Percentiles rank a stretch among this genome's conserved stretches.
phyloP scores from a whole-genome alignment of 495 filamentous ascomycete genomes.

The Xylaria acuta region DNA sequence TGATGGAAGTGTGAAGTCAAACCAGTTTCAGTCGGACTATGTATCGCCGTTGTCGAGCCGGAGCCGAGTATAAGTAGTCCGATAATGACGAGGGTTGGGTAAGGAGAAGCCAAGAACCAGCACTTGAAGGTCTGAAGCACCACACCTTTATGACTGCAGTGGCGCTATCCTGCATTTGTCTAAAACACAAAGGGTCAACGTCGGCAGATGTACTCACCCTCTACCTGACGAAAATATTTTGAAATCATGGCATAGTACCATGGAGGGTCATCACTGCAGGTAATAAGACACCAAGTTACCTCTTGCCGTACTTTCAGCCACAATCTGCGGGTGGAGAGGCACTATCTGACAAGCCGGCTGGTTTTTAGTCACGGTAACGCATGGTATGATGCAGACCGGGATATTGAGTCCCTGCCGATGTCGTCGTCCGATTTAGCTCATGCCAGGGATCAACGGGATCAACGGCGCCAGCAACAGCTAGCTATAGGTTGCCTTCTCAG shows the following conservation, averaged over 20 bases:
- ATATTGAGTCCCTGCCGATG: conserved; percentile 20
- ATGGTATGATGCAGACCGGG: conserved; percentile 19
- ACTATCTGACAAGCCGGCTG: conserved; percentile 21
- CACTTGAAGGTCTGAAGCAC: conserved; percentile 10
- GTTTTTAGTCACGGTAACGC: conserved; percentile 8
- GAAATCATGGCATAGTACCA: conserved; percentile 15
- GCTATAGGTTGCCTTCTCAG: conserved; percentile 10
- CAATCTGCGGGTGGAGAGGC: conserved; percentile 21
- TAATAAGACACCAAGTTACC: conserved; percentile 21
- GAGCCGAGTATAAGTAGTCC: conserved; percentile 29
- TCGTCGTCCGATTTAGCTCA: conserved; percentile 27
- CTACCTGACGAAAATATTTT: conserved; percentile 21
- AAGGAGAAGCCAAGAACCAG: conserved; percentile 5
- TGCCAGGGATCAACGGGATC: conserved; percentile 23
- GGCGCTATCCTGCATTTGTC: conserved; percentile 27
- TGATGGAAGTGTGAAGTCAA: conserved; percentile 17
- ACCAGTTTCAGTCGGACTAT: conserved; percentile 4
- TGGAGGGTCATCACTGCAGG: conserved; percentile 25
- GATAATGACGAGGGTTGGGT: conserved; percentile 18
- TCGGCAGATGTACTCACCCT: conserved; percentile 25
- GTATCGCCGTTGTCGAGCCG: conserved; percentile 20
- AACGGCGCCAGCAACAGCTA: conserved; percentile 10
- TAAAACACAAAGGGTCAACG: conserved; percentile 16
- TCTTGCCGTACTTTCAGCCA: conserved; percentile 26
- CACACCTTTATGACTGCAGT: conserved; percentile 23